These are phyloP conservation scores for Yarrowia keelungensis DNA, from an alignment of 805 yeast genomes.

Conservation along the genomic window DNA sequence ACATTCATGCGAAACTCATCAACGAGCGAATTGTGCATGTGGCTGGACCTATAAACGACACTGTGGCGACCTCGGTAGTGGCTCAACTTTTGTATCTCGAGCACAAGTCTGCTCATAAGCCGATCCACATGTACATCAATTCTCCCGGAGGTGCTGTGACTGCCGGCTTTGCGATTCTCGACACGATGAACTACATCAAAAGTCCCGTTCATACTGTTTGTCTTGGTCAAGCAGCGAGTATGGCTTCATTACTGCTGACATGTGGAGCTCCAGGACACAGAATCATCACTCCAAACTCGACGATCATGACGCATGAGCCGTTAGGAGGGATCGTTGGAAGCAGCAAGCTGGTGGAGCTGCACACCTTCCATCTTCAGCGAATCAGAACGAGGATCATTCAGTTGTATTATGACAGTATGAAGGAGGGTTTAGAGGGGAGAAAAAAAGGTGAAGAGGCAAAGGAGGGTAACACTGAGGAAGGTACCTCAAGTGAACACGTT, in stretches of 20 bases:
- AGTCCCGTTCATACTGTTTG: constrained; percentile 33
- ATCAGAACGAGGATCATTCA: constrained; percentile 15
- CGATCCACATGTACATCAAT: constrained; percentile 38
- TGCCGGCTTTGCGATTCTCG: constrained; percentile 33
- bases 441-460: background rate
- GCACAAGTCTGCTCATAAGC: constrained; percentile 16
- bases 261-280: constrained; percentile 30
- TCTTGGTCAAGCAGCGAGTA: constrained; percentile 32
- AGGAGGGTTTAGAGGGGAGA: background rate
- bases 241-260: constrained; percentile 24
- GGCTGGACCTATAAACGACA: constrained; percentile 25
- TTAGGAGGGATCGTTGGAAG: constrained; percentile 32
- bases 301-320: constrained; percentile 34
- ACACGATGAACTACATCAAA: constrained; percentile 28
- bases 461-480: background rate
- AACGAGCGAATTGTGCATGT: constrained; percentile 30
- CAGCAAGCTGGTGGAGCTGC: constrained; percentile 31
- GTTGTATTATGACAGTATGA: constrained; percentile 28
- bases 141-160: constrained; percentile 37
- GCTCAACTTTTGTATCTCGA: constrained; percentile 26
- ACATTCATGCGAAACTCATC: constrained; percentile 28
- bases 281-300: constrained; percentile 28
- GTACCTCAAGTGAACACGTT: no score
- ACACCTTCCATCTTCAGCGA: constrained; percentile 21
- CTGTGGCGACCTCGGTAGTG: constrained; percentile 29